These are phyloP conservation scores for Colletotrichum phormii DNA, from an alignment of 2,329 filamentous ascomycete genomes.

Conservation along the genomic window DNA sequence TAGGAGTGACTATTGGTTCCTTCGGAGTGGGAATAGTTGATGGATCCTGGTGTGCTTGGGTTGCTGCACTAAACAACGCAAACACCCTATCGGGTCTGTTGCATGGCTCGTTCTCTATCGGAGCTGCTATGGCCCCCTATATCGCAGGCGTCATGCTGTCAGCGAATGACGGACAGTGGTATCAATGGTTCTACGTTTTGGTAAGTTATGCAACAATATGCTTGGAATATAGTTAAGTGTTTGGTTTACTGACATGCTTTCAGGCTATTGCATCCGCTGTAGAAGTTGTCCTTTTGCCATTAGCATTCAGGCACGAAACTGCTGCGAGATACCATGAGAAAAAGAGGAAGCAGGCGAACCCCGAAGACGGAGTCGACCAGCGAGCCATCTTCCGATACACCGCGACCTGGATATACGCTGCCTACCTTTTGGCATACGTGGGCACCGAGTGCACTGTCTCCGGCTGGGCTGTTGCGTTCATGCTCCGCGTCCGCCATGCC, in stretches of 20 bases:
- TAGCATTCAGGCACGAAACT: constrained; percentile 73
- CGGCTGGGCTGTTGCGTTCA: constrained; percentile 59
- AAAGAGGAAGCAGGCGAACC: constrained; percentile 45
- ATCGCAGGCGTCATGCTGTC: constrained; percentile 80
- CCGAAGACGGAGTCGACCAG: not conserved
- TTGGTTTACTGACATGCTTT: not conserved
- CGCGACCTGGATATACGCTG: constrained; percentile 54
- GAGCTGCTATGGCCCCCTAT: constrained; percentile 76
- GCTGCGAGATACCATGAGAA: constrained; percentile 64
- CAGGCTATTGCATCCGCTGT: constrained; percentile 58
- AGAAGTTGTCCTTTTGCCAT: constrained; percentile 63
- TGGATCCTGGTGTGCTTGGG: constrained; percentile 58
- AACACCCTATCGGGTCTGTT: constrained; percentile 73
- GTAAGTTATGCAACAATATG: constrained; percentile 47
- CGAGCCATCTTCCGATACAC: constrained; percentile 45
- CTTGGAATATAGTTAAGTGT: accelerated
- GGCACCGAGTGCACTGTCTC: constrained; percentile 57
- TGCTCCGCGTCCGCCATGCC: constrained; percentile 52
- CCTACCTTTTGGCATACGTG: constrained; percentile 56
- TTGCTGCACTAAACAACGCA: constrained; percentile 51
- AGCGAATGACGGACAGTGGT: constrained; percentile 72
- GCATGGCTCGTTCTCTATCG: constrained; percentile 78
- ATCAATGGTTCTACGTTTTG: constrained; percentile 81
- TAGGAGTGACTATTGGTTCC: constrained; percentile 68
- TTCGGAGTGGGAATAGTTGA: constrained; percentile 55